These are phyloP conservation scores for Talinum fruticosum DNA, from an alignment of 148 eudicot genomes.

Conservation along the genomic window DNA sequence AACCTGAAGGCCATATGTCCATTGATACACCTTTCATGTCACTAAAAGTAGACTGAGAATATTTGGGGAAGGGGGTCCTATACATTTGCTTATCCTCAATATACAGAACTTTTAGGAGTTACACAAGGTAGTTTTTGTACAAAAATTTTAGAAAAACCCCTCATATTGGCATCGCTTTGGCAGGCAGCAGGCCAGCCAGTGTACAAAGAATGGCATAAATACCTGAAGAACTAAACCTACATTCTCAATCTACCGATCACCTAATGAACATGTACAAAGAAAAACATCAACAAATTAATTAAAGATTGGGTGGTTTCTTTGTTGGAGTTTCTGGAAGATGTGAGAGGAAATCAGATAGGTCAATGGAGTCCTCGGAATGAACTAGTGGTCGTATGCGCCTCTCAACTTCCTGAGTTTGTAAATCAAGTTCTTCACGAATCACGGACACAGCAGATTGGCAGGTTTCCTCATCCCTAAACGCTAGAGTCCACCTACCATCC, in stretches of 20 bases:
- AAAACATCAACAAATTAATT: slow-evolving; percentile 10
- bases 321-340: slow-evolving; percentile 29
- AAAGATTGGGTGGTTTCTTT: slow-evolving; percentile 16
- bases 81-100: too few species aligned
- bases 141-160: too few species aligned
- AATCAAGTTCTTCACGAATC: slow-evolving; percentile 52
- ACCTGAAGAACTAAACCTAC: slow-evolving; percentile 32
- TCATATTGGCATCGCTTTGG: too few species aligned
- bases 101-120: too few species aligned
- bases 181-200: slow-evolving; percentile 9
- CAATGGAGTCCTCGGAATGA: slow-evolving; percentile 34
- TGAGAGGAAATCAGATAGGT: slow-evolving; percentile 29
- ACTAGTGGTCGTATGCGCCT: slow-evolving; percentile 65
- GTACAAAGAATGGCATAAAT: slow-evolving; percentile 31
- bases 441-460: slow-evolving; percentile 70
- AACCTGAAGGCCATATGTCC: too few species aligned
- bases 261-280: slow-evolving; percentile 36
- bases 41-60: too few species aligned
- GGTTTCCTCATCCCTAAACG: slow-evolving; percentile 74
- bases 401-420: slow-evolving; percentile 59
- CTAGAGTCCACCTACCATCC: slow-evolving; percentile 97
- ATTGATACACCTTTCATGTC: too few species aligned
- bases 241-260: slow-evolving; percentile 29
- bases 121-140: too few species aligned
- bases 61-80: too few species aligned